phyloP scores from a whole-genome alignment of 1,139 yeast genomes.

The Magnusiomyces suaveolens region DNA sequence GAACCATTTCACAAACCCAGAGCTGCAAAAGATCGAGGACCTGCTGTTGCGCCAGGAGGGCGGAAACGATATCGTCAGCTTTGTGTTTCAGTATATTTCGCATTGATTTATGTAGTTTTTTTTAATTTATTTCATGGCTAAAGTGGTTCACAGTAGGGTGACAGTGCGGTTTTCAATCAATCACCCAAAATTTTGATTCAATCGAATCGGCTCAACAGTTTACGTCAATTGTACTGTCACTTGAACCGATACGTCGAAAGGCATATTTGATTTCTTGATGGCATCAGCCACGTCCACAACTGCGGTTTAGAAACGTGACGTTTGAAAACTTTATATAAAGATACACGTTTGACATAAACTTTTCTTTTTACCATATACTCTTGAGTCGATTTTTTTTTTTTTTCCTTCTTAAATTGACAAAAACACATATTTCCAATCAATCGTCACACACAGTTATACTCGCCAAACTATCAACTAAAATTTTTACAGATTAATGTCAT shows the following conservation, averaged over 20 bases:
- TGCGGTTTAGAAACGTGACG: neutral
- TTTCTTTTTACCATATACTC: neutral
- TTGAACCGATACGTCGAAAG: neutral
- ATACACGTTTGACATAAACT: neutral
- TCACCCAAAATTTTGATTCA: neutral
- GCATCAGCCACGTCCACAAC: neutral
- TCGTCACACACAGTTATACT: neutral
- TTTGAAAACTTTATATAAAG: neutral
- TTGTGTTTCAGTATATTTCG: constrained; percentile 87
- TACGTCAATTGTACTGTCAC: no score
- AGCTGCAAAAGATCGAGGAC: constrained; percentile 61
- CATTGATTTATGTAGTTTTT: constrained; percentile 35
- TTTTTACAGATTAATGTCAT: neutral
- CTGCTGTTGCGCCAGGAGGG: constrained; percentile 64
- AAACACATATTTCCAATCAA: neutral
- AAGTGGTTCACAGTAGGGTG: no score
- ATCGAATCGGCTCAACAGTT: no score
- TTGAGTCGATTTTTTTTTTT: neutral
- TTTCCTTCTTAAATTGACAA: neutral
- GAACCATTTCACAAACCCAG: constrained; percentile 73
- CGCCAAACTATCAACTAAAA: neutral
- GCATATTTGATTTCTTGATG: neutral
- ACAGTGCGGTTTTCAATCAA: neutral
- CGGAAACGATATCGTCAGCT: constrained; percentile 59
- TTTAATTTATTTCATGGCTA: neutral